Base-by-base conservation (phyloP, 495 filamentous ascomycete genomes). In the Tetracladium setigerum region DNA sequence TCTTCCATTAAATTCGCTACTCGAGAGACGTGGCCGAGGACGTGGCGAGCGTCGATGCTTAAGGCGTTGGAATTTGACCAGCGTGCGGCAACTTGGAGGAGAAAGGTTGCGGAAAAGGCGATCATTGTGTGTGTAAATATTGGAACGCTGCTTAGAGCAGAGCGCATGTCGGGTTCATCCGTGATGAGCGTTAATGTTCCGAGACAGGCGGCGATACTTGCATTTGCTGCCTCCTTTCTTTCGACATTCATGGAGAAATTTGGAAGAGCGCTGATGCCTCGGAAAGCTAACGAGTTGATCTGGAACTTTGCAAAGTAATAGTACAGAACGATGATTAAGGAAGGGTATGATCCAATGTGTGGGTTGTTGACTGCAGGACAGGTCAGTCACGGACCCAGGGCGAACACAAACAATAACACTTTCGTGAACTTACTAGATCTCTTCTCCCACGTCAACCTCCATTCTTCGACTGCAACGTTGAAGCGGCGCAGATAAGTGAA, bases 271-370 rank as follows among this genome's bases (percentile, higher is more conserved):
- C 72, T 67, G 5, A 77, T 58, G 4, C 67, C 76, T 8, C 76
- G 72, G 7, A 80, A 66, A 10, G 74, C 72, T 11, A 77, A 64
- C 3, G 76, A 77, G 50, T 78, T 77, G 41, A 79, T 67, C 36
- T 79, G 73, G 42, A 80, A 72, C 54, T 74, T 77, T 13, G 74
- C 76, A 53, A 79, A 80, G 52, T 78, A 70, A 53, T 76, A 79
- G 52, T 80, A 73, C 16, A 80, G 56, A 7, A 73, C 67, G 14
- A 79, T 70, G 8, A 74, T 75, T 55, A 78, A 76, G 6, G 67
- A 71, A 17, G 76, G 75, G 53, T 76, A 78, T 1, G 71, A 74
- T 12, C 72, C 73, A 39, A 80, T 71, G 44, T 71, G 71, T 5
- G 69, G 57, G 43, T 72, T 77, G 33, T 71, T 31, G 3, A 22